Percentiles rank a stretch among this genome's conserved stretches.
phyloP scores from a whole-genome alignment of 768 basidiomycete genomes.

The Lactarius indigo region DNA sequence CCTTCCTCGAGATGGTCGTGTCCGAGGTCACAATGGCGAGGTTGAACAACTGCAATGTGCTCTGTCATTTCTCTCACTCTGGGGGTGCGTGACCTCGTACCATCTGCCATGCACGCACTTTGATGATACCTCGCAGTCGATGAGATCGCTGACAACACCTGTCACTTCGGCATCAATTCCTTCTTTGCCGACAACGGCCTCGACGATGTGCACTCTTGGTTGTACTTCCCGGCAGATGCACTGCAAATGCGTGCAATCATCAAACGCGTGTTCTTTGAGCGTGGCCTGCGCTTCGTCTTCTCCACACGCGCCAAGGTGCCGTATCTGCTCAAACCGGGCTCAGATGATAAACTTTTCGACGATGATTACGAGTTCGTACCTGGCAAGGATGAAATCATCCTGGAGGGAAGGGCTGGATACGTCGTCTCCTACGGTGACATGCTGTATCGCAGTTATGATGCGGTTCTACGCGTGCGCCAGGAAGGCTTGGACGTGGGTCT shows the following conservation, averaged over 20 bases:
- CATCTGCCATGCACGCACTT: not conserved
- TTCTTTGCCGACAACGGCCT: constrained; percentile 89
- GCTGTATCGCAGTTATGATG: constrained; percentile 81
- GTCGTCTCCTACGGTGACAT: constrained; percentile 86
- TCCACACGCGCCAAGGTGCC: constrained; percentile 89
- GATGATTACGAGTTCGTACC: constrained; percentile 75
- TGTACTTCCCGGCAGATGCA: constrained; percentile 88
- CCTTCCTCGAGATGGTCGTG: constrained; percentile 88
- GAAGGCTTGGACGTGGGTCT: constrained; percentile 77
- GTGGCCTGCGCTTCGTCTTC: constrained; percentile 81
- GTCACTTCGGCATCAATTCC: constrained; percentile 75
- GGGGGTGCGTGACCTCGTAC: constrained; percentile 48
- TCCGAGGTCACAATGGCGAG: constrained; percentile 93
- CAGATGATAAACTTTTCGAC: constrained; percentile 60
- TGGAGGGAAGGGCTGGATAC: constrained; percentile 75
- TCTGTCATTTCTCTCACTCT: constrained; percentile 87
- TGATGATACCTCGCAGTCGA: constrained; percentile 19
- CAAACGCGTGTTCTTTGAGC: constrained; percentile 76
- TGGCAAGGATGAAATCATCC: constrained; percentile 80
- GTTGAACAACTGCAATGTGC: constrained; percentile 82
- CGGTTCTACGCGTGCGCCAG: constrained; percentile 68
- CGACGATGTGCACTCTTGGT: constrained; percentile 68
- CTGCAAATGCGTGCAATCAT: constrained; percentile 78
- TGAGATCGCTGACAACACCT: constrained; percentile 56
- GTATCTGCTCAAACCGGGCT: constrained; percentile 76